Evolutionary conservation across 108 stramenopile genomes (phyloP).

Genomic region (Thalassiosira profunda): DNA sequence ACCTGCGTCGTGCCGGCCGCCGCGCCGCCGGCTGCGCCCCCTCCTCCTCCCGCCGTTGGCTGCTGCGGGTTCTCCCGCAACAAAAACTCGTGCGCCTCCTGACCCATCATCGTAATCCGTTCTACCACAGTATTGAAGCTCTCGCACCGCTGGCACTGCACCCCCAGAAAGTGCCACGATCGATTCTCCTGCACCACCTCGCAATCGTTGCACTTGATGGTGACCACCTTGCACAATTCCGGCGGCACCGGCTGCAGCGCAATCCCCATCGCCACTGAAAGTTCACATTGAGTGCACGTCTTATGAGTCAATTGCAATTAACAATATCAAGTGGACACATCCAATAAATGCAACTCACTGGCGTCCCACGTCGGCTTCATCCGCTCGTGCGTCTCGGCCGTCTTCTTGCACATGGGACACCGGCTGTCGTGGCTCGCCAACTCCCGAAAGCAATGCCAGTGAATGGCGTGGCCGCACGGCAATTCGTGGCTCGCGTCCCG

Average conservation of each 20-base stretch:
- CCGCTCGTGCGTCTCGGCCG: constrained; percentile 84
- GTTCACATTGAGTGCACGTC: no score
- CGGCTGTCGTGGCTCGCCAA: constrained; percentile 79
- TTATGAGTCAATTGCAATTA: no score
- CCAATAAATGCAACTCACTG: no score
- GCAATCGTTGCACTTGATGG: constrained; percentile 88
- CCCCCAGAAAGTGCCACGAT: constrained; percentile 87
- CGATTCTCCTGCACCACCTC: constrained; percentile 62
- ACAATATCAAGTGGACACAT: no score
- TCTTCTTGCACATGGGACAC: constrained; percentile 92
- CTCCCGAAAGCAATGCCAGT: constrained; percentile 87
- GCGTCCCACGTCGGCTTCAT: constrained; percentile 90
- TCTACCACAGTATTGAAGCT: constrained; percentile 89
- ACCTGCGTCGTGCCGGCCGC: neutral
- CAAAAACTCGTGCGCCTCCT: constrained; percentile 83
- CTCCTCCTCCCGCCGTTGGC: neutral
- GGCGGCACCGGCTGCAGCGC: constrained; percentile 84
- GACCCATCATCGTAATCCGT: constrained; percentile 71
- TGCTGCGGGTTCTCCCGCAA: constrained; percentile 13
- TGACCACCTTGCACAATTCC: constrained; percentile 81
- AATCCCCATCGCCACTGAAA: constrained; percentile 82
- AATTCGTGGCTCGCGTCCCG: constrained; percentile 84
- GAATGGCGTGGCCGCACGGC: constrained; percentile 92
- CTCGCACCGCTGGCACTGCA: constrained; percentile 70
- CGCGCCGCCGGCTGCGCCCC: neutral